Conservation (phyloP, 192 early-diverging fungal genomes). For the Umbelopsis isabellina region DNA sequence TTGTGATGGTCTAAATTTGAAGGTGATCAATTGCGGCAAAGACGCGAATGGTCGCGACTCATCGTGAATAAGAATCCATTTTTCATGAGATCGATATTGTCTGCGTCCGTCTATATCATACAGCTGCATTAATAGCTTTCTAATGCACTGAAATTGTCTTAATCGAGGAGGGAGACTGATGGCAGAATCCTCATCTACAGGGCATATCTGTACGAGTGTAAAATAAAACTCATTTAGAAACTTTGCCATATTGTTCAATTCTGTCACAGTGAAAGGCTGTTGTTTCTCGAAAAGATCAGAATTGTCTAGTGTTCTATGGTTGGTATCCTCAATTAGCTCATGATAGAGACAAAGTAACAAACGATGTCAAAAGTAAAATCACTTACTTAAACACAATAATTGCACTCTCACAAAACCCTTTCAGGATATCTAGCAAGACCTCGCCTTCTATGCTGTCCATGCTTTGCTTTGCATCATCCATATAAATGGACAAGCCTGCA, state of each 20-base stretch:
- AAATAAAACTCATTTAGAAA: slow-evolving; percentile 75
- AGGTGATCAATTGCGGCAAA: slow-evolving; percentile 30
- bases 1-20: slow-evolving; percentile 36
- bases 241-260: slow-evolving; percentile 49
- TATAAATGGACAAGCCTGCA: slow-evolving; percentile 52
- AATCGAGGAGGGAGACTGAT: slow-evolving; percentile 24
- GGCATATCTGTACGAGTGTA: slow-evolving; percentile 46
- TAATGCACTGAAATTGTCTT: slow-evolving; percentile 47
- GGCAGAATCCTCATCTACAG: slow-evolving; percentile 6
- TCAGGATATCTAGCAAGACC: slow-evolving; percentile 57
- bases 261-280: slow-evolving; percentile 53
- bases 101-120: slow-evolving; percentile 63
- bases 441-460: slow-evolving; percentile 51
- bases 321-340: too few relatives aligned
- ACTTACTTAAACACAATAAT: slow-evolving; percentile 22
- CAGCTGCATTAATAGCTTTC: slow-evolving; percentile 70
- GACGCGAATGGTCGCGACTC: slow-evolving; percentile 30
- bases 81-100: slow-evolving; percentile 58
- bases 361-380: not conserved
- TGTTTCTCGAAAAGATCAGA: slow-evolving; percentile 67
- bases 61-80: slow-evolving; percentile 61
- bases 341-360: too few relatives aligned
- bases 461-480: slow-evolving; percentile 51
- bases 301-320: slow-evolving; percentile 57
- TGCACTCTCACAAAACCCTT: slow-evolving; percentile 62